Evolutionary conservation across 1,139 yeast species (phyloP).

Genomic region (Hyphopichia khmerensis): DNA sequence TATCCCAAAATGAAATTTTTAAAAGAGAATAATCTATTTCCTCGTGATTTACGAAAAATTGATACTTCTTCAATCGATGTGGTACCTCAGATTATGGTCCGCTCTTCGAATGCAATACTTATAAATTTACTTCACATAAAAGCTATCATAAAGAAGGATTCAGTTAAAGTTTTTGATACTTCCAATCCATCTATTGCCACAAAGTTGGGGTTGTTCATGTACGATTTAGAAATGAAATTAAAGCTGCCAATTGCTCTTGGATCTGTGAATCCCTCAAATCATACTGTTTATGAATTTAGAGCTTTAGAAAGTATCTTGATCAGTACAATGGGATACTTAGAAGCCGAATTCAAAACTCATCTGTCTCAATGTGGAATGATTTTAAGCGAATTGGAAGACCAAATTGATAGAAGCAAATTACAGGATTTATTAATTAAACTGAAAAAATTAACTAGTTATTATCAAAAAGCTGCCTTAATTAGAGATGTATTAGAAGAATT

Average conservation of each 20-base stretch:
- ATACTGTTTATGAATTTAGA: constrained; percentile 70
- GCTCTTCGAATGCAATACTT: constrained; percentile 70
- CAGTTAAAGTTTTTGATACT: constrained; percentile 80
- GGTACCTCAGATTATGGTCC: constrained; percentile 81
- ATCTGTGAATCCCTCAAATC: constrained; percentile 10
- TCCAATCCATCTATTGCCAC: constrained; percentile 53
- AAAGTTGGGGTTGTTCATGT: constrained; percentile 77
- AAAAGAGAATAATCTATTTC: constrained; percentile 70
- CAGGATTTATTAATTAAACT: constrained; percentile 78
- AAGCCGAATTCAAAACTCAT: constrained; percentile 80
- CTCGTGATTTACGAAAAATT: constrained; percentile 81
- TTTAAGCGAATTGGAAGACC: constrained; percentile 77
- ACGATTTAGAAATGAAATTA: constrained; percentile 81
- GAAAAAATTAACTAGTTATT: constrained; percentile 75
- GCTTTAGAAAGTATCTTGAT: constrained; percentile 88
- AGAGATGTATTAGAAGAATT: constrained; percentile 85
- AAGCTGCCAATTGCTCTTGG: constrained; percentile 34
- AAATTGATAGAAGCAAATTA: constrained; percentile 79
- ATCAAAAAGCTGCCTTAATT: constrained; percentile 80
- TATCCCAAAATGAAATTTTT: constrained; percentile 76
- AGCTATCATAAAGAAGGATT: constrained; percentile 79
- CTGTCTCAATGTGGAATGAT: constrained; percentile 73
- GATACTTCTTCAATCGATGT: constrained; percentile 89
- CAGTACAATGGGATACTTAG: constrained; percentile 78
- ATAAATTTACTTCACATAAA: constrained; percentile 82